Base-by-base conservation (phyloP, 2,329 filamentous ascomycete species). In the Fusarium redolens region DNA sequence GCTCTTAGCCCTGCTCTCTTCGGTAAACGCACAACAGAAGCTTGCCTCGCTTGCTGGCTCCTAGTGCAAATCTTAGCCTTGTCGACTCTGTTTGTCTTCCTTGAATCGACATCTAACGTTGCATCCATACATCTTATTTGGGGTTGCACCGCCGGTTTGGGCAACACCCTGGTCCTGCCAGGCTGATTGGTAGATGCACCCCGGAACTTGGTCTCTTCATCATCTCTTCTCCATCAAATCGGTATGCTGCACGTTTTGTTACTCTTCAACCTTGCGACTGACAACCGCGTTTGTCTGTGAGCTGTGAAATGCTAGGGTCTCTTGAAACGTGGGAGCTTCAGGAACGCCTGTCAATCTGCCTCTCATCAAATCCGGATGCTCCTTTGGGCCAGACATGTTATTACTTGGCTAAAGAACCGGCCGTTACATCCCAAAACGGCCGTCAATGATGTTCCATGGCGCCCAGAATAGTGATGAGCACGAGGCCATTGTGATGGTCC, bases 151-250 rank as follows among this genome's bases (percentile, higher is more conserved):
- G 40, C 61, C 65, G 38, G 74, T 78, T 72, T 78, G 73, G 72
- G 50, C 68, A 65, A 62, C 41, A 48, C 65, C 73, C 75, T 44
- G 38, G 72, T 68, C 69, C 61, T 54, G 48, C 64, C 20, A 28
- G 66, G 66, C 69, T 78, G 76, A 78, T 78, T 78, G 76, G 76
- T 51, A 74, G 76, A 75, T 71, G 71, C 59, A 76, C 73, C 69
- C 75, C 65, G 56, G 75, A 65, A 69, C 67, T 47, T 64, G 45
- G 62, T 58, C 65, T 70, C 64, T 70, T 75, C 75, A 69, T 75
- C 68, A 75, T 75, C 63, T 78, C 67, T 69, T n/a, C 45, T 69
- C 65, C 61, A 65, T 75, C 76, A 78, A 78, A 78, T 78, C 75
- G 76, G 66, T 74, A 66, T 58, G 58, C 62, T 65, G 76, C 76